Base-by-base conservation (phyloP, 768 basidiomycete genomes). In the Phlebiopsis flavidoalba region DNA sequence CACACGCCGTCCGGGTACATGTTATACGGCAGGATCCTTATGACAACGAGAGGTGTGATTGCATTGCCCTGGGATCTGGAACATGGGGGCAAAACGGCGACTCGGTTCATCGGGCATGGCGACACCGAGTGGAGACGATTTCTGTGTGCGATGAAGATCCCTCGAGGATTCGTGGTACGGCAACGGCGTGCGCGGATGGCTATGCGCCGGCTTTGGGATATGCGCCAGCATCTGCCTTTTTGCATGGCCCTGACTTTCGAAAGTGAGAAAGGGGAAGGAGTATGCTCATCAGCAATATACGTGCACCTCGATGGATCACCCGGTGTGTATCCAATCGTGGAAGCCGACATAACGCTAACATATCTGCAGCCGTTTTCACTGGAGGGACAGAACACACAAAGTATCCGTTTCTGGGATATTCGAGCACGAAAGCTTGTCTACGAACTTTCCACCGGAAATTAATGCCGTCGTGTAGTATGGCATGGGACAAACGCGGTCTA, bases 401-500 rank as follows among this genome's bases (percentile, higher is more conserved):
- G 70, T 8, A 72, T 80, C 62, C 73, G 72, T 37, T 22, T 77
- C 24, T 80, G 77, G 77, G 78, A 80, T 57, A 57, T 79, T 15
- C 75, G 77, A 37, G 73, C 75, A 0, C 65, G 63, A 14, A 63
- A 63, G 8, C 52, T 67, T 7, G 68, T 77, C 1, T 80, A 79
- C 61, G 77, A 80, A 53, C 69, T 80, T 12, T 69, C 75, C 1
- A 77, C 77, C 7, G 79, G 79, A 3, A 80, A 80, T n/a, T 61
- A 80, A 79, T 58, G 36, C 59, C 5, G 78, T 80, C 0, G 36
- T 45, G n/a, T 1, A 61, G 60, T 5, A 62, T 80, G 60, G 70
- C 68, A 2, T 79, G 76, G 78, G 75, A 58, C 35, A 22, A 12
- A 8, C n/a, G 17, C 45, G 48, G 11, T 11, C 48, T 11, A 19